phyloP scores from a whole-genome alignment of 805 yeast genomes.

The Isabelozyma heimii region DNA sequence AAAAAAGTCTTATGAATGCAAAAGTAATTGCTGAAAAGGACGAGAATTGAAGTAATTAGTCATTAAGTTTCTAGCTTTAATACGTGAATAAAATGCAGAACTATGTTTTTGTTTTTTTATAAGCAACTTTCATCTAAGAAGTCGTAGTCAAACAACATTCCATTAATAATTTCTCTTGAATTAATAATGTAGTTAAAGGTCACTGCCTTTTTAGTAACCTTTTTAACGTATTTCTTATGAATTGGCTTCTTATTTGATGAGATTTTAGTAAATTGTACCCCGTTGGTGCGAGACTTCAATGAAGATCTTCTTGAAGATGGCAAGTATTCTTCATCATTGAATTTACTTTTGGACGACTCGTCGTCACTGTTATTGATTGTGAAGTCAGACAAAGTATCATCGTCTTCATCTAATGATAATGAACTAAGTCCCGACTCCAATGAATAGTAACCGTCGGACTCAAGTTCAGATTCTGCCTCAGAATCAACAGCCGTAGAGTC shows the following conservation, averaged over 20 bases:
- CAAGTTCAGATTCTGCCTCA: neutral
- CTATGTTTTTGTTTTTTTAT: constrained; percentile 10
- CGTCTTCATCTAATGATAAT: constrained; percentile 1
- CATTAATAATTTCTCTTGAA: constrained; percentile 45
- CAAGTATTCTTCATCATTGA: constrained; percentile 7
- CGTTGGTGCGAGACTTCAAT: neutral
- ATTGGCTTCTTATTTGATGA: constrained; percentile 2
- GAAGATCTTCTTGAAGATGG: constrained; percentile 6
- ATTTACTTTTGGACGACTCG: neutral
- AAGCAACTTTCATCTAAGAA: constrained; percentile 36
- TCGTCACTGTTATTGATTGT: constrained; percentile 1
- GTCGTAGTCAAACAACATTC: constrained; percentile 42
- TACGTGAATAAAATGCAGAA: neutral
- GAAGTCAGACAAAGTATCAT: neutral
- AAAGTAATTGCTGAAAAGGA: neutral
- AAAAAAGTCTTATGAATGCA: neutral
- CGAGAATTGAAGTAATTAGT: neutral
- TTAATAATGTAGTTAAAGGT: constrained; percentile 41
- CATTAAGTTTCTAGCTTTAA: neutral
- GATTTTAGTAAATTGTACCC: neutral
- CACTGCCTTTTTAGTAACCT: constrained; percentile 26
- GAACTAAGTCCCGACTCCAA: neutral
- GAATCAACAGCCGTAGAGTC: neutral
- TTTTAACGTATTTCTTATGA: constrained; percentile 4
- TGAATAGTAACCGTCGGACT: neutral